A percentile compares a stretch with the other conserved stretches of the same genome.
phyloP scores from a whole-genome alignment of 495 filamentous ascomycete species.

The Acidiella bohemica region DNA sequence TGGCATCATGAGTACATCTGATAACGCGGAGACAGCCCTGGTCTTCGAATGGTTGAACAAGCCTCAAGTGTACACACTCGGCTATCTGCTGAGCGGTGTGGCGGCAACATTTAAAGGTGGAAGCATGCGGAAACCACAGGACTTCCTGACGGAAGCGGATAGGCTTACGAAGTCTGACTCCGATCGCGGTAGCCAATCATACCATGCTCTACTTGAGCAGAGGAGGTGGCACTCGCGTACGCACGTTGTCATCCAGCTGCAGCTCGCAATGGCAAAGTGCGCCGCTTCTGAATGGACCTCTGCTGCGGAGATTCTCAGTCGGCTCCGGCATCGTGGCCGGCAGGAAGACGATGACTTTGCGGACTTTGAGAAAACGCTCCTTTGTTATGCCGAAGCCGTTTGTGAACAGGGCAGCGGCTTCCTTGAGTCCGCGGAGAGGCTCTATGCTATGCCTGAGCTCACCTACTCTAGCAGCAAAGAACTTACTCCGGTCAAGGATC shows the following conservation, averaged over 20 bases:
- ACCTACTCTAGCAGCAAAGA: conserved; percentile 33
- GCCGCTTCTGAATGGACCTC: conserved; percentile 49
- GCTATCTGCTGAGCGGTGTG: conserved; percentile 58
- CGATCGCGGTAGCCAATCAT: conserved; percentile 25
- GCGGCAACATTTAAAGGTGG: conserved; percentile 49
- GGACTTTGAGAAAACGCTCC: conserved; percentile 30
- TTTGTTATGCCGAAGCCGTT: conserved; percentile 58
- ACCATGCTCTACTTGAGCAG: conserved; percentile 33
- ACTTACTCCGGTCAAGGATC: conserved; percentile 48
- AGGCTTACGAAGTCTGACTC: conserved; percentile 20
- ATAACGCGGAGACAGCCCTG: conserved; percentile 29
- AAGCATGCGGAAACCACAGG: conserved; percentile 51
- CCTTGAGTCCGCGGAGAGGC: conserved; percentile 46
- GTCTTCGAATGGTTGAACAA: conserved; percentile 52
- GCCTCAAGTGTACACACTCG: conserved; percentile 56
- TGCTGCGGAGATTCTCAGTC: conserved; percentile 31
- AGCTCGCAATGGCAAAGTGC: conserved; percentile 46
- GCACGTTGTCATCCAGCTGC: conserved; percentile 43
- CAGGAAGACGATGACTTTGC: neutral
- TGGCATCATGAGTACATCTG: conserved; percentile 27
- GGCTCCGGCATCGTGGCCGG: neutral
- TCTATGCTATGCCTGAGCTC: conserved; percentile 51
- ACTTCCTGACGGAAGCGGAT: conserved; percentile 53
- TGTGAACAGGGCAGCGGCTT: conserved; percentile 69
- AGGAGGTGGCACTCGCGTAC: conserved; percentile 39